A percentile compares a stretch with the other conserved stretches of the same genome.
phyloP scores from a whole-genome alignment of 2,329 filamentous ascomycete species.

The Stemphylium beticola region DNA sequence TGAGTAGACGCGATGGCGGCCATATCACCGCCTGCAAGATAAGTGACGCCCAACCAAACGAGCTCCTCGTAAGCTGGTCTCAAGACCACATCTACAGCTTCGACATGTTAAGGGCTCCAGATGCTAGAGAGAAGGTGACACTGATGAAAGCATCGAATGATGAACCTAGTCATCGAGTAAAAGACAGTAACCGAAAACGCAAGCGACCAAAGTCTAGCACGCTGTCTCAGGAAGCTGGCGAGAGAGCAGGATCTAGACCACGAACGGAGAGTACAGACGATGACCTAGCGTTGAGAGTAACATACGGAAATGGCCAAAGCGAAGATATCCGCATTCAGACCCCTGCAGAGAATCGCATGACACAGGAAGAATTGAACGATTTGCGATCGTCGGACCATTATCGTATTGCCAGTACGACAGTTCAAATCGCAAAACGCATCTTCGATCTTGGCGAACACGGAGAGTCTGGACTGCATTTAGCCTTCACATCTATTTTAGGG shows the following conservation, averaged over 20 bases:
- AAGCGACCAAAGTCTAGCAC: slow-evolving; percentile 58
- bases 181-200: slow-evolving; percentile 57
- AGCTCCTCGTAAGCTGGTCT: slow-evolving; percentile 72
- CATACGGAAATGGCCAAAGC: slow-evolving; percentile 65
- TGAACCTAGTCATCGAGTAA: slow-evolving; percentile 27
- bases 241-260: slow-evolving; percentile 55
- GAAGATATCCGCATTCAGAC: slow-evolving; percentile 62
- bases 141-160: slow-evolving; percentile 22
- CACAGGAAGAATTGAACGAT: slow-evolving; percentile 52
- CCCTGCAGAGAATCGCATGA: slow-evolving; percentile 33
- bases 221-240: slow-evolving; percentile 46
- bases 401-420: slow-evolving; percentile 61
- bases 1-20: slow-evolving; percentile 62
- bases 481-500: slow-evolving; percentile 49
- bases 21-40: slow-evolving; percentile 76
- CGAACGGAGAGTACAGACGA: slow-evolving; percentile 54
- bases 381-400: slow-evolving; percentile 62
- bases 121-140: slow-evolving; percentile 55
- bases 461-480: slow-evolving; percentile 50
- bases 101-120: slow-evolving; percentile 65
- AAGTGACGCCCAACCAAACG: slow-evolving; percentile 70
- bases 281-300: slow-evolving; percentile 61
- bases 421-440: slow-evolving; percentile 62
- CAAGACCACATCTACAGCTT: slow-evolving; percentile 71
- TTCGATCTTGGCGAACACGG: slow-evolving; percentile 56